Percentiles rank a stretch among this genome's conserved stretches.
Conservation (phyloP, 805 yeast genomes). For the Phaffomyces thermotolerans region DNA sequence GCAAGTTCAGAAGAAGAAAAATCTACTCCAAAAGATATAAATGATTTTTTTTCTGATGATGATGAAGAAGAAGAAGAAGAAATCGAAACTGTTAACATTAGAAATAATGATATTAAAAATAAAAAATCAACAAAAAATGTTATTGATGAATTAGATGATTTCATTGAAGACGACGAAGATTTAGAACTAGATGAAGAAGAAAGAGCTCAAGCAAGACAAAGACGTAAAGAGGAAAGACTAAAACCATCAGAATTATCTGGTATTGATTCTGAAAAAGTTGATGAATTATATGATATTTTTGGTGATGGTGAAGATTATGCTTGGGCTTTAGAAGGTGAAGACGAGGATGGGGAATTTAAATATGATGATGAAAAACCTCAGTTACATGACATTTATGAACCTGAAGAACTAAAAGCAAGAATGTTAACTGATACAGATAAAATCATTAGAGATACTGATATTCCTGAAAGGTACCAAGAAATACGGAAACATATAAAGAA, state of each 20-base stretch:
- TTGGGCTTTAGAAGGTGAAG: conserved; percentile 95
- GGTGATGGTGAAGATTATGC: conserved; percentile 97
- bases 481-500: conserved; percentile 57
- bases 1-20: conserved; percentile 39
- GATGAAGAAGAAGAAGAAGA: conserved; percentile 29
- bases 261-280: conserved; percentile 82
- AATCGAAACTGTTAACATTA: conserved; percentile 28
- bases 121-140: conserved; percentile 25
- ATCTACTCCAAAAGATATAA: conserved; percentile 17
- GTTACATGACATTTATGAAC: conserved; percentile 88
- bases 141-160: conserved; percentile 89
- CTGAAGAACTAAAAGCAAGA: conserved; percentile 83
- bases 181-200: conserved; percentile 77
- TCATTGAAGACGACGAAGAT: conserved; percentile 94
- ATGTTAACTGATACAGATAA: conserved; percentile 92
- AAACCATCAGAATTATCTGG: conserved; percentile 52
- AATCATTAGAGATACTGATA: conserved; percentile 73
- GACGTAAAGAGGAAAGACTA: conserved; percentile 40
- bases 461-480: conserved; percentile 89
- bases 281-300: conserved; percentile 89
- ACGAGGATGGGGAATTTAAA: conserved; percentile 36
- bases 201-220: conserved; percentile 39
- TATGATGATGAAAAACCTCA: conserved; percentile 40
- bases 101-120: conserved; percentile 5
- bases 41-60: conserved; percentile 37